These are phyloP conservation scores for Myrmaecium sp. DNA, from an alignment of 2,329 filamentous ascomycete genomes.

Conservation along the genomic window DNA sequence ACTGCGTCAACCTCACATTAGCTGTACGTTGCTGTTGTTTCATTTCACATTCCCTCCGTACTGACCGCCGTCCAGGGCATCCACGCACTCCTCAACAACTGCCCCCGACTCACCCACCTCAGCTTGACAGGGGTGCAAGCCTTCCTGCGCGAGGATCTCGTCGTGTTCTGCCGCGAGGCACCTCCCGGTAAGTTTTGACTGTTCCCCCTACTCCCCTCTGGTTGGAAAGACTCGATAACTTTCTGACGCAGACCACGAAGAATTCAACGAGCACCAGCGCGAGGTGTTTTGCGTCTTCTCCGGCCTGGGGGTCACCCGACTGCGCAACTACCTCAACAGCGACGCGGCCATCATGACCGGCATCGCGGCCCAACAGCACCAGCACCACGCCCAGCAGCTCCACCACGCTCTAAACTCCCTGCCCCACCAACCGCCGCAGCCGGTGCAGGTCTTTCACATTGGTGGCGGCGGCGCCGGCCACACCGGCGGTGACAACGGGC, in stretches of 20 bases:
- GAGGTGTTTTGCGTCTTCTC: slow-evolving; percentile 97
- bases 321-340: slow-evolving; percentile 62
- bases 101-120: slow-evolving; percentile 80
- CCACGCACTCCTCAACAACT: slow-evolving; percentile 72
- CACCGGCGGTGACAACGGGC: slow-evolving; percentile 13
- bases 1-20: slow-evolving; percentile 73
- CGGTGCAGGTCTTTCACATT: slow-evolving; percentile 10
- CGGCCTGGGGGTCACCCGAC: slow-evolving; percentile 59
- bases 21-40: slow-evolving; percentile 38
- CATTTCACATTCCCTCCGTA: slow-evolving; percentile 1
- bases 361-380: slow-evolving; percentile 15
- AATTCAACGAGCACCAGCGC: slow-evolving; percentile 90
- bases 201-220: neutral
- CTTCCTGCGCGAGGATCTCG: slow-evolving; percentile 73
- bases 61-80: slow-evolving; percentile 51
- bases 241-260: slow-evolving; percentile 25
- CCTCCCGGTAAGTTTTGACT: slow-evolving; percentile 41
- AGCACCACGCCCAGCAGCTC: too few species aligned
- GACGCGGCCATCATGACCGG: slow-evolving; percentile 11
- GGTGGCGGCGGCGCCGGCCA: slow-evolving; percentile 2
- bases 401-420: too few species aligned
- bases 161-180: slow-evolving; percentile 70
- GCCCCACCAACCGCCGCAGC: too few species aligned
- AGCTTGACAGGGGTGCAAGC: slow-evolving; percentile 87
- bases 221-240: slow-evolving; percentile 7